Percentiles rank a stretch among this genome's conserved stretches.
Evolutionary conservation across 805 yeast species (phyloP).

Genomic region (Yarrowia keelungensis): DNA sequence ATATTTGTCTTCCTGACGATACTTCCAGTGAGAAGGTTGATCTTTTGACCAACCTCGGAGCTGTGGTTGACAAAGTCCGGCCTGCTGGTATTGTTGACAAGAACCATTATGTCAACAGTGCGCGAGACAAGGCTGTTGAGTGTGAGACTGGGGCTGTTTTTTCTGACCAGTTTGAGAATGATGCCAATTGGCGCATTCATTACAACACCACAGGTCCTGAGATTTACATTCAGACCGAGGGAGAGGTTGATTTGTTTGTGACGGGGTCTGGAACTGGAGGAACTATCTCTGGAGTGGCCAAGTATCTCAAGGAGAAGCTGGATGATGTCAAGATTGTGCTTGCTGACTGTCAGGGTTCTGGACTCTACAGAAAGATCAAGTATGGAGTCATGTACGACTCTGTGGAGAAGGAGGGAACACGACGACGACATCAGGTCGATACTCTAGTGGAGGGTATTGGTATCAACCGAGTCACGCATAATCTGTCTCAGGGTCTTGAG

Average conservation of each 20-base stretch:
- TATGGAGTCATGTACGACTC: conserved; percentile 92
- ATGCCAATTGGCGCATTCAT: conserved; percentile 86
- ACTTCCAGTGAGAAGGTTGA: conserved; percentile 84
- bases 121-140: conserved; percentile 52
- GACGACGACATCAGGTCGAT: conserved; percentile 96
- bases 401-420: conserved; percentile 89
- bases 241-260: conserved; percentile 73
- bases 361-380: conserved; percentile 82
- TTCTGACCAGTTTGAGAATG: conserved; percentile 96
- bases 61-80: conserved; percentile 79
- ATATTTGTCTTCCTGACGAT: conserved; percentile 94
- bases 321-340: conserved; percentile 60
- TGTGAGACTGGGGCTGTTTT: conserved; percentile 55
- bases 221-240: conserved; percentile 72
- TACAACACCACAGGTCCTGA: conserved; percentile 90
- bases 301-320: conserved; percentile 65
- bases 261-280: conserved; percentile 98
- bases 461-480: conserved; percentile 81
- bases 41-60: conserved; percentile 77
- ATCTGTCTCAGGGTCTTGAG: conserved; percentile 73
- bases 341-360: conserved; percentile 97
- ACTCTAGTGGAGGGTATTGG: conserved; percentile 95
- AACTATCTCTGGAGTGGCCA: conserved; percentile 90
- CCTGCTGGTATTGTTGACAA: conserved; percentile 97
- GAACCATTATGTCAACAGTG: conserved; percentile 88